A percentile compares a stretch with the other conserved stretches of the same genome.
phyloP scores from a whole-genome alignment of 331 rosid genomes.

The Acacia pycnantha region DNA sequence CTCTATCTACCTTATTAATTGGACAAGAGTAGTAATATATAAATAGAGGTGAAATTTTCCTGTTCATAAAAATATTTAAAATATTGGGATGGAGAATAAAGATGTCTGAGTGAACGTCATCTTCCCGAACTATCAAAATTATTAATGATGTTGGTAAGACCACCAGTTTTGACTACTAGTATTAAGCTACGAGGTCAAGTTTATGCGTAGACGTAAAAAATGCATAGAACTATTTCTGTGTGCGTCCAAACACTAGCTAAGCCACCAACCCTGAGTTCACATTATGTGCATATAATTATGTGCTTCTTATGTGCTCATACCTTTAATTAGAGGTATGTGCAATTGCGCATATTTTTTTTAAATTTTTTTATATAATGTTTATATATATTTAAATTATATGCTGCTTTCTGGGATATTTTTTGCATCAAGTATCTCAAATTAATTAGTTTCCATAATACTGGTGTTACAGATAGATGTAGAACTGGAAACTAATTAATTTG shows the following conservation, averaged over 20 bases:
- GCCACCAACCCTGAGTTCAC: background rate
- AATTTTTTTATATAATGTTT: no score
- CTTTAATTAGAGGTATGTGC: no score
- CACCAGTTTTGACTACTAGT: background rate
- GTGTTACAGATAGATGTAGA: no score
- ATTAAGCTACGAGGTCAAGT: background rate
- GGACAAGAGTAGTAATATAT: background rate
- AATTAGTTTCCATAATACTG: no score
- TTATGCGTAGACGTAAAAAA: background rate
- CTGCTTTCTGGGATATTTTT: no score
- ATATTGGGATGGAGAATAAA: background rate
- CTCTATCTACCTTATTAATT: no score
- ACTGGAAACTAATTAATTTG: no score
- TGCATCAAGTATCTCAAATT: no score
- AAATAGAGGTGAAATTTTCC: background rate
- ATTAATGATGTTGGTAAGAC: background rate
- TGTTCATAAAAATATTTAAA: background rate
- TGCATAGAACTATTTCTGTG: background rate
- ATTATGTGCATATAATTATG: no score
- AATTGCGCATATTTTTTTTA: no score
- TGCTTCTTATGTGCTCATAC: no score
- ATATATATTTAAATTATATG: no score
- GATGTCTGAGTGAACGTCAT: background rate
- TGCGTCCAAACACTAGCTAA: background rate
- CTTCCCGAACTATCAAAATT: background rate